Percentiles rank a stretch among this genome's conserved stretches.
phyloP scores from a whole-genome alignment of 345 rosid genomes.

The Populus davidiana region DNA sequence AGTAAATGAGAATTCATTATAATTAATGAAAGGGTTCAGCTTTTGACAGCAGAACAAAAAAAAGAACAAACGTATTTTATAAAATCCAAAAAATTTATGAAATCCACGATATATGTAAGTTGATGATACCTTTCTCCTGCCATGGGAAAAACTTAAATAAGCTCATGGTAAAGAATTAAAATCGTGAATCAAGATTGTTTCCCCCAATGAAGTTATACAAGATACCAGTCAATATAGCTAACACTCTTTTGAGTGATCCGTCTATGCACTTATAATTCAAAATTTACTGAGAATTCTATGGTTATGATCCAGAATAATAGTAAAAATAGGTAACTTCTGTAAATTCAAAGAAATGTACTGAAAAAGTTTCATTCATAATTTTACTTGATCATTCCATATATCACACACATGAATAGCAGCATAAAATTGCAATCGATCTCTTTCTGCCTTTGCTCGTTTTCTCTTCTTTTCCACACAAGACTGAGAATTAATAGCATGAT shows the following conservation, averaged over 20 bases:
- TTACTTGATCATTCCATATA: neutral
- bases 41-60: neutral
- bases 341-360: neutral
- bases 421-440: neutral
- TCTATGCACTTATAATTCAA: neutral
- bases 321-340: neutral
- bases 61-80: neutral
- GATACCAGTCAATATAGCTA: neutral
- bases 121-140: conserved; percentile 86
- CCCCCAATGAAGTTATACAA: neutral
- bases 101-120: neutral
- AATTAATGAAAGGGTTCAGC: neutral
- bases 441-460: neutral
- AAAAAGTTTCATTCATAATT: neutral
- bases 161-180: neutral
- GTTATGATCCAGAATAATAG: neutral
- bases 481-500: neutral
- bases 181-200: neutral
- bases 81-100: neutral
- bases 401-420: neutral
- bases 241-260: neutral
- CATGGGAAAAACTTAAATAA: conserved; percentile 23
- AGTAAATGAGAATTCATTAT: neutral
- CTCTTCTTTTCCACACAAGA: neutral
- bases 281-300: neutral